Conservation (phyloP, 2,329 filamentous ascomycete species). For the Monosporascus sp. region DNA sequence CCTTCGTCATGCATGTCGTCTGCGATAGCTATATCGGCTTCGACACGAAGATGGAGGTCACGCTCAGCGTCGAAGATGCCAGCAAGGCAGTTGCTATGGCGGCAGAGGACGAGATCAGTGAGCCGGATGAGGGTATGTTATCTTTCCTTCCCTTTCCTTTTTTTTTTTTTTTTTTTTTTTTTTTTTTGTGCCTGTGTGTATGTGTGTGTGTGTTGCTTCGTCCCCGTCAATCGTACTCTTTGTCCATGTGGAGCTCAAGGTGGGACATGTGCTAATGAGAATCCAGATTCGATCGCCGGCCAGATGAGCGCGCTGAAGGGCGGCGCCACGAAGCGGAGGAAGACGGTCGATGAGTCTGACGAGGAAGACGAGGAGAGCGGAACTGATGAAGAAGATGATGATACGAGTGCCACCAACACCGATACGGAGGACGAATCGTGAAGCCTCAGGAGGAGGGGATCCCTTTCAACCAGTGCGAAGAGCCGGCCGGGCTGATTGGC, state of each 20-base stretch:
- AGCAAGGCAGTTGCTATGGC: constrained; percentile 76
- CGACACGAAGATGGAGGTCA: constrained; percentile 87
- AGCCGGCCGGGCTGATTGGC: too few species aligned
- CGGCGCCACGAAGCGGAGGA: constrained; percentile 55
- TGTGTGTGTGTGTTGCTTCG: too few species aligned
- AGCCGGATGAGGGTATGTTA: constrained; percentile 89
- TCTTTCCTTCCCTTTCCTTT: not conserved
- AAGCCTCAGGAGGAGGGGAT: not conserved
- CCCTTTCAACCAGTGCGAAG: too few species aligned
- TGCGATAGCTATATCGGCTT: constrained; percentile 95
- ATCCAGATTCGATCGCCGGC: constrained; percentile 76
- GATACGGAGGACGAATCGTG: constrained; percentile 60
- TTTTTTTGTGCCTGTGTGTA: not conserved
- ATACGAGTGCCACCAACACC: constrained; percentile 64
- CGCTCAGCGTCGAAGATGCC: constrained; percentile 81
- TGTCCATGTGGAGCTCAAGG: too few species aligned
- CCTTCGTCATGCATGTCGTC: constrained; percentile 87
- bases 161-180: too few species aligned
- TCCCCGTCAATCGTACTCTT: too few species aligned
- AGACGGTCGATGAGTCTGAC: constrained; percentile 52
- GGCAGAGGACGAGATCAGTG: constrained; percentile 91
- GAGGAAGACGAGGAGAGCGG: constrained; percentile 74
- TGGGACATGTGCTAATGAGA: constrained; percentile 18
- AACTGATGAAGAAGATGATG: constrained; percentile 65
- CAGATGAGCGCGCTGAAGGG: constrained; percentile 87